These are phyloP conservation scores for Phytophthora cactorum DNA, from an alignment of 352 stramenopile species.

Conservation along the genomic window DNA sequence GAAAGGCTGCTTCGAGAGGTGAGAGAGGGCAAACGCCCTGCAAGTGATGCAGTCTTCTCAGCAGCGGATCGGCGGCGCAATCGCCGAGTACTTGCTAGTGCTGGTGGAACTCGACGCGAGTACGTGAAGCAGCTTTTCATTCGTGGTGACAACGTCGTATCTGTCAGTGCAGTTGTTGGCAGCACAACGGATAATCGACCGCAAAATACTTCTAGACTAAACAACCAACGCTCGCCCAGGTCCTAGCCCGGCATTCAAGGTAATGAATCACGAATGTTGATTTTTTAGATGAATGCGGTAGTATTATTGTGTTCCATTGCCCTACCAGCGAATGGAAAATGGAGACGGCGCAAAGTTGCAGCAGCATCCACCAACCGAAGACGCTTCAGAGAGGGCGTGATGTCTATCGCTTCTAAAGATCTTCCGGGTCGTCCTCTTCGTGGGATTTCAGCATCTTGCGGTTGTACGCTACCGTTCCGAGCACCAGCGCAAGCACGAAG, in stretches of 20 bases:
- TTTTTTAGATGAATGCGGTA: conserved; percentile 15
- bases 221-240: conserved; percentile 6
- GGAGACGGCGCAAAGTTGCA: conserved; percentile 1
- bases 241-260: conserved; percentile 20
- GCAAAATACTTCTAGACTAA: conserved; percentile 3
- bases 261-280: conserved; percentile 9
- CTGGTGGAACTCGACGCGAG: conserved; percentile 35
- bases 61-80: conserved; percentile 51
- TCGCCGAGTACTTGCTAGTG: conserved; percentile 39
- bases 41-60: conserved; percentile 50
- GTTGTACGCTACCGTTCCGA: conserved; percentile 69
- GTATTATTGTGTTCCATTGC: conserved; percentile 24
- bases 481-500: conserved; percentile 65
- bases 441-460: conserved; percentile 62
- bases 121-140: conserved; percentile 91
- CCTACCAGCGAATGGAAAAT: neutral
- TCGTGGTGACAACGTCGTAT: conserved; percentile 93
- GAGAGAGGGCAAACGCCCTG: conserved; percentile 27
- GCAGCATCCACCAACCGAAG: neutral
- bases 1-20: conserved; percentile 41
- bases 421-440: conserved; percentile 41
- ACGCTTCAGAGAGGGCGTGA: neutral
- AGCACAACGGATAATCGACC: conserved; percentile 6
- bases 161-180: conserved; percentile 51
- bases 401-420: conserved; percentile 20